Conservation (phyloP, 2,329 filamentous ascomycete genomes). For the Venturia oleaginea region DNA sequence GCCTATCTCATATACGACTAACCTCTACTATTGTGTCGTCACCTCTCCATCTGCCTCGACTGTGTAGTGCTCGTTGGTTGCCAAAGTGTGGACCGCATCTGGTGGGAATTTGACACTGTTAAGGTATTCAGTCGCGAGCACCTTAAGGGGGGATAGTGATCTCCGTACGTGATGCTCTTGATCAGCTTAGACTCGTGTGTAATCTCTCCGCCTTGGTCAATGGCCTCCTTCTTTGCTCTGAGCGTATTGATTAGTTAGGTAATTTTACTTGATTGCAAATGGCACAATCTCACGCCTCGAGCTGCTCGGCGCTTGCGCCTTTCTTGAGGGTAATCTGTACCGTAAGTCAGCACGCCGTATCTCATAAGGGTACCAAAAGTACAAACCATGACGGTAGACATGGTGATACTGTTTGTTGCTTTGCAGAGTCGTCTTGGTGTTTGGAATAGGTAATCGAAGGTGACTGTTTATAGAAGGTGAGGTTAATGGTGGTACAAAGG, state of each 20-base stretch:
- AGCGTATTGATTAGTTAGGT: background rate
- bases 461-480: background rate
- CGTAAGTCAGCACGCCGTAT: background rate
- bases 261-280: background rate
- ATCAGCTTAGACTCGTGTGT: slow-evolving; percentile 75
- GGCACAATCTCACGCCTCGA: slow-evolving; percentile 50
- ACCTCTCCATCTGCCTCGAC: slow-evolving; percentile 69
- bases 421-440: too few species aligned
- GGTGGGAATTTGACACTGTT: slow-evolving; percentile 63
- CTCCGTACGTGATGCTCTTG: slow-evolving; percentile 82
- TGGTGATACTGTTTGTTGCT: slow-evolving; percentile 4
- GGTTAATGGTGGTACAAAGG: background rate
- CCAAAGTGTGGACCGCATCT: slow-evolving; percentile 56
- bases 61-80: slow-evolving; percentile 61
- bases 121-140: slow-evolving; percentile 5
- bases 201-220: slow-evolving; percentile 73
- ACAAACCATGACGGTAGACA: slow-evolving; percentile 15
- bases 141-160: background rate
- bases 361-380: background rate
- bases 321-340: slow-evolving; percentile 70
- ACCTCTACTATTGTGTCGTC: slow-evolving; percentile 53
- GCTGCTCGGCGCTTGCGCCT: slow-evolving; percentile 54
- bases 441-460: background rate
- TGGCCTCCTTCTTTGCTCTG: slow-evolving; percentile 69
- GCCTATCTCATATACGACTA: background rate